Percentiles rank a stretch among this genome's conserved stretches.
These are phyloP conservation scores for Porphyrellus cyaneotinctus DNA, from an alignment of 768 basidiomycete genomes.

Conservation along the genomic window DNA sequence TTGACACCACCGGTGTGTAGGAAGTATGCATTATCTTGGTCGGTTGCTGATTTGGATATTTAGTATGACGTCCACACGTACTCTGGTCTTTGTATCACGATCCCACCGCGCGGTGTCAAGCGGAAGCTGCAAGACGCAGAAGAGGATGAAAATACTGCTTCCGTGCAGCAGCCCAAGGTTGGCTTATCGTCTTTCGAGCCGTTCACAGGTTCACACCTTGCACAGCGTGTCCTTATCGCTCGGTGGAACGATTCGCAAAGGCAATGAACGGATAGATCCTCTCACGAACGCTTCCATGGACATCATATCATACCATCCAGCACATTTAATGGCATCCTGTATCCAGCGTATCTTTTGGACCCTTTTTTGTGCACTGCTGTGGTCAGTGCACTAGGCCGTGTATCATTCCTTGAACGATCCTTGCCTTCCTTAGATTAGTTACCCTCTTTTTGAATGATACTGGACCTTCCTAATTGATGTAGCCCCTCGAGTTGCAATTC, in stretches of 20 bases:
- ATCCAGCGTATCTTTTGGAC: background rate
- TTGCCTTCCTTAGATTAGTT: background rate
- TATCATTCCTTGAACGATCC: conserved; percentile 1
- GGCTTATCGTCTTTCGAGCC: background rate
- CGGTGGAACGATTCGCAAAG: conserved; percentile 14
- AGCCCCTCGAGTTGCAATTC: background rate
- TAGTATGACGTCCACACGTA: conserved; percentile 5
- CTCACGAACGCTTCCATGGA: conserved; percentile 1
- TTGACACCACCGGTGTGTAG: conserved; percentile 18
- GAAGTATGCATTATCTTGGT: background rate
- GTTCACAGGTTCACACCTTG: background rate
- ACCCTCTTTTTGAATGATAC: conserved; percentile 1
- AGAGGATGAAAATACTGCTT: background rate
- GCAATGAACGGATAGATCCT: background rate
- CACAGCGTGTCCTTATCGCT: conserved; percentile 16
- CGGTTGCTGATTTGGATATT: background rate
- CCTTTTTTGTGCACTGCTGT: background rate
- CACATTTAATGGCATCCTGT: background rate
- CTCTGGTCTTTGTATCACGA: conserved; percentile 25
- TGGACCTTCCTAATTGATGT: conserved; percentile 9
- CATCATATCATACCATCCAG: conserved; percentile 5
- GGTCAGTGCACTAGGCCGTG: background rate
- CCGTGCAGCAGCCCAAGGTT: conserved; percentile 22
- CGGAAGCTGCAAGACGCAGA: conserved; percentile 24
- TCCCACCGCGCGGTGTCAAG: conserved; percentile 20